Percentiles rank a stretch among this genome's conserved stretches.
Evolutionary conservation across 2,329 filamentous ascomycete species (phyloP).

Genomic region (Celoporthe dispersa): DNA sequence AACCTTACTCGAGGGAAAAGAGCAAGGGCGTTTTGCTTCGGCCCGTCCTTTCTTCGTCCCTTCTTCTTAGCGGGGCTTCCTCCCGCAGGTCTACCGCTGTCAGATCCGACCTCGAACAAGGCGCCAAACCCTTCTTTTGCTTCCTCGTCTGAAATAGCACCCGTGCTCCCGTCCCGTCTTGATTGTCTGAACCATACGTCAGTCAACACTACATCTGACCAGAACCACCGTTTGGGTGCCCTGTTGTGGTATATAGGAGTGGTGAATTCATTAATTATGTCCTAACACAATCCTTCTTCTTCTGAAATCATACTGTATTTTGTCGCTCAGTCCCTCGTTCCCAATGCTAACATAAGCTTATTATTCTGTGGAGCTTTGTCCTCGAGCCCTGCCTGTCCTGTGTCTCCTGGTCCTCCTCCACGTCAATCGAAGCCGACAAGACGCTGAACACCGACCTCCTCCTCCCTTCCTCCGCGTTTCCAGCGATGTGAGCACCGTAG

Average conservation of each 20-base stretch:
- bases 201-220: neutral
- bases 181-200: neutral
- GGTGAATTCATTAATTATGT: neutral
- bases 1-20: neutral
- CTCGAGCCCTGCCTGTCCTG: neutral
- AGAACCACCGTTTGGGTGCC: neutral
- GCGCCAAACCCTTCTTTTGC: neutral
- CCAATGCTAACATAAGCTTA: neutral
- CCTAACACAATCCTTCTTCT: neutral
- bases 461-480: neutral
- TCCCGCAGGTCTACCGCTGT: conserved; percentile 1
- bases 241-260: neutral
- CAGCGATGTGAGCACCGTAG: conserved; percentile 16
- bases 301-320: neutral
- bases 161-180: neutral
- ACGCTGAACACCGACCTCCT: neutral
- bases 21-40: neutral
- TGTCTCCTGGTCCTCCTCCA: neutral
- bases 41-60: conserved; percentile 9
- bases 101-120: neutral
- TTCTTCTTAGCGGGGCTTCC: conserved; percentile 7
- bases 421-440: neutral
- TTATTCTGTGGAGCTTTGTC: neutral
- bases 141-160: neutral
- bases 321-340: neutral